phyloP scores from a whole-genome alignment of 169 alveolate species.

The Sarcocystis neurona region DNA sequence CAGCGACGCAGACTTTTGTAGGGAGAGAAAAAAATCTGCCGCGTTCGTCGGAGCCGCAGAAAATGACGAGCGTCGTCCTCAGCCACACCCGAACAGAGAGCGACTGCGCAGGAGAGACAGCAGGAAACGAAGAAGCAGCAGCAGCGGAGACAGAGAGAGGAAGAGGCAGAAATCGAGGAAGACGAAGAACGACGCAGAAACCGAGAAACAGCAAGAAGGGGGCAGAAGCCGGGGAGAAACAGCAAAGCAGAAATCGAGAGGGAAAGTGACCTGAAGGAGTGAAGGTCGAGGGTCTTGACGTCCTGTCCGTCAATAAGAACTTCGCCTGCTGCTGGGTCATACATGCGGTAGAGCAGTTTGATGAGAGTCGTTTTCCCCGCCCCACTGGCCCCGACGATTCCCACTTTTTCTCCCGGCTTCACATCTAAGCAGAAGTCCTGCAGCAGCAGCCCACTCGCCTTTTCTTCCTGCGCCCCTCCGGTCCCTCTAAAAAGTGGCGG shows the following conservation, averaged over 20 bases:
- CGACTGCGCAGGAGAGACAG: neutral
- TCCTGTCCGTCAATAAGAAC: conserved; percentile 56
- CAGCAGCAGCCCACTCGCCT: conserved; percentile 1
- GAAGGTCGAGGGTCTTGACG: conserved; percentile 32
- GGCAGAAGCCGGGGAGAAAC: neutral
- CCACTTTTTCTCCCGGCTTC: conserved; percentile 60
- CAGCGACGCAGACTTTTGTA: too few species aligned
- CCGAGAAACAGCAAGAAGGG: neutral
- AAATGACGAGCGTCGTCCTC: too few species aligned
- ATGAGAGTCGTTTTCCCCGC: conserved; percentile 86
- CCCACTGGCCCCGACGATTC: conserved; percentile 74
- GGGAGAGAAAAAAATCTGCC: too few species aligned
- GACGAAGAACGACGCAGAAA: neutral
- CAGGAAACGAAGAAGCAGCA: too few species aligned
- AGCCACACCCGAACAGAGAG: neutral
- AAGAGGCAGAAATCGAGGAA: too few species aligned
- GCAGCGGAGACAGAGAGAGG: too few species aligned
- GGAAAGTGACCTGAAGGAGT: conserved; percentile 31
- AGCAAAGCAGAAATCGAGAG: neutral
- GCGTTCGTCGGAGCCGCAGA: too few species aligned
- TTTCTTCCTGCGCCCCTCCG: neutral
- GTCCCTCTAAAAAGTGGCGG: neutral
- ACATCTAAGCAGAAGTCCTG: conserved; percentile 43
- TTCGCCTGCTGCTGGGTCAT: conserved; percentile 60
- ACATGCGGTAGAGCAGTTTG: conserved; percentile 77